Conservation (phyloP, 2,329 filamentous ascomycete genomes). For the Fusarium pseudoanthophilum region DNA sequence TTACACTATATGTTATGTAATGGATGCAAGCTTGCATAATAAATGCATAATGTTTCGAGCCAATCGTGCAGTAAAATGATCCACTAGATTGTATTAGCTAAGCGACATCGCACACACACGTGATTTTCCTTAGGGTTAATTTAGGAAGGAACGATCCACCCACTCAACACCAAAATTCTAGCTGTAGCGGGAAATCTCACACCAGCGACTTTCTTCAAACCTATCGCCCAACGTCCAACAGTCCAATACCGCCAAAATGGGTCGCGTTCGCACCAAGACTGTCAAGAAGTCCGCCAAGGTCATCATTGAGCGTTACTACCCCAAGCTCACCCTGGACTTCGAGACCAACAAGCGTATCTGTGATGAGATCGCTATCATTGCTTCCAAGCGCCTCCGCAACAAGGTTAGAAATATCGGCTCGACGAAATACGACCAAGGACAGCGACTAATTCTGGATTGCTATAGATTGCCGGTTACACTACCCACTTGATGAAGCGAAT, state of each 20-base stretch:
- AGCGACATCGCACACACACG: conserved; percentile 35
- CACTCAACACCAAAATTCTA: conserved; percentile 44
- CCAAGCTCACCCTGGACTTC: conserved; percentile 98
- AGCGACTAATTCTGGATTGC: conserved; percentile 34
- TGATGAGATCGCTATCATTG: conserved; percentile 99
- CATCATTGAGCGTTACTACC: conserved; percentile 99
- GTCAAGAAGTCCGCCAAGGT: conserved; percentile 92
- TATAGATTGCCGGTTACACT: conserved; percentile 95
- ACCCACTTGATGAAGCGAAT: conserved; percentile 99
- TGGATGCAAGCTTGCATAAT: neutral
- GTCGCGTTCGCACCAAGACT: conserved; percentile 77
- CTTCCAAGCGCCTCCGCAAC: conserved; percentile 98
- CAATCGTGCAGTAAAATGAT: neutral
- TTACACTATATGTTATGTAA: neutral
- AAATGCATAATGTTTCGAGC: neutral
- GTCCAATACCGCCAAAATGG: conserved; percentile 70
- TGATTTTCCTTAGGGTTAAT: neutral
- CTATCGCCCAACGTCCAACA: conserved; percentile 50
- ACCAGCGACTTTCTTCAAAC: conserved; percentile 45
- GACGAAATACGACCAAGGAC: neutral
- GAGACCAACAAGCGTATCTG: conserved; percentile 99
- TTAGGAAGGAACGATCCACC: neutral
- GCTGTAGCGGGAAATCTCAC: conserved; percentile 35
- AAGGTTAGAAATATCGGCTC: conserved; percentile 71
- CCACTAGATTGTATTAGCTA: neutral